A percentile compares a stretch with the other conserved stretches of the same genome.
Conservation (phyloP, 2,329 filamentous ascomycete genomes). For the Didymella keratinophila region DNA sequence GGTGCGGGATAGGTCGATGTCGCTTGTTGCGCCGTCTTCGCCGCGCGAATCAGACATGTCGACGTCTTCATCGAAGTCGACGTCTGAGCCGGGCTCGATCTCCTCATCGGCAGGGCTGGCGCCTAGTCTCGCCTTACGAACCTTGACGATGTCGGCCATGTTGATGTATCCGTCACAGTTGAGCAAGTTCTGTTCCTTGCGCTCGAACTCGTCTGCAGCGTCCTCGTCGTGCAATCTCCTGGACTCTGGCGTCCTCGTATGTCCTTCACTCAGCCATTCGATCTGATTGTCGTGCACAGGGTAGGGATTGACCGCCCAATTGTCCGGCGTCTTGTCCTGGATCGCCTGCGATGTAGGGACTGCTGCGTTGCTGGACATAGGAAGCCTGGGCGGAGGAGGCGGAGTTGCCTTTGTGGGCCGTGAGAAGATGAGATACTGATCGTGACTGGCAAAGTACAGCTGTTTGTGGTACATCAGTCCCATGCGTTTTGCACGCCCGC, state of each 20-base stretch:
- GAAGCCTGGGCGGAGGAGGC: slow-evolving; percentile 65
- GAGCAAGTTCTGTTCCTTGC: slow-evolving; percentile 65
- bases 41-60: slow-evolving; percentile 50
- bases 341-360: slow-evolving; percentile 65
- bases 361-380: slow-evolving; percentile 51
- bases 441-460: slow-evolving; percentile 70
- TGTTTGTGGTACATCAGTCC: slow-evolving; percentile 71
- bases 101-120: slow-evolving; percentile 61
- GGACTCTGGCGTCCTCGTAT: slow-evolving; percentile 53
- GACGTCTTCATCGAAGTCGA: slow-evolving; percentile 63
- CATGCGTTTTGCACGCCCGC: slow-evolving; percentile 64
- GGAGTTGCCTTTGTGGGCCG: slow-evolving; percentile 65
- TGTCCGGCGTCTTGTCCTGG: slow-evolving; percentile 64
- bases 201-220: slow-evolving; percentile 65
- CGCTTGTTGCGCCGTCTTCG: slow-evolving; percentile 62
- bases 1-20: slow-evolving; percentile 64
- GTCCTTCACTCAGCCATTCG: slow-evolving; percentile 62
- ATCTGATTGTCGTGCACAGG: slow-evolving; percentile 62
- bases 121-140: slow-evolving; percentile 64
- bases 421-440: slow-evolving; percentile 69
- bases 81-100: slow-evolving; percentile 61
- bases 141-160: slow-evolving; percentile 63
- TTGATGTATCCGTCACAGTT: slow-evolving; percentile 71
- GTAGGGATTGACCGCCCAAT: slow-evolving; percentile 69
- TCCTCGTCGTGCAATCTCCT: slow-evolving; percentile 63